Conservation (phyloP, 2,329 filamentous ascomycete species). For the Diaporthe capsici region DNA sequence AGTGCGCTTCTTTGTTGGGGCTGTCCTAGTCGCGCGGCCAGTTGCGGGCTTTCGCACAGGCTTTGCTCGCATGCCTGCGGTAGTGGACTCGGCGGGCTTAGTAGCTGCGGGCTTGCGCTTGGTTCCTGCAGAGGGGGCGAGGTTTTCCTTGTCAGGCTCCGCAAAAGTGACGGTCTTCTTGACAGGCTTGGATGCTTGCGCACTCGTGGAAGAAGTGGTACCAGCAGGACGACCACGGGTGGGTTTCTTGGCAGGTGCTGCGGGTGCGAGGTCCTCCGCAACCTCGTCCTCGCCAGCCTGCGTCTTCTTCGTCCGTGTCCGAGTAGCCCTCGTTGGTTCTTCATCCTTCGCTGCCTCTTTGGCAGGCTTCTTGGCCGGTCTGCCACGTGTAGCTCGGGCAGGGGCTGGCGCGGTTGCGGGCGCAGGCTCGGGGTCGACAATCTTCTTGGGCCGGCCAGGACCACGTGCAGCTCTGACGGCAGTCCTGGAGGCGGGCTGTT, state of each 20-base stretch:
- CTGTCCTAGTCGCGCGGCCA: constrained; percentile 47
- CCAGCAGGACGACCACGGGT: constrained; percentile 53
- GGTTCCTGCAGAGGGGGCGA: constrained; percentile 56
- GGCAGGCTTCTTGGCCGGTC: constrained; percentile 51
- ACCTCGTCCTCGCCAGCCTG: constrained; percentile 46
- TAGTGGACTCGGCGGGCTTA: constrained; percentile 50
- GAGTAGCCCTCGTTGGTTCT: constrained; percentile 45
- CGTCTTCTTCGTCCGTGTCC: constrained; percentile 48
- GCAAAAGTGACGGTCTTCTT: constrained; percentile 77
- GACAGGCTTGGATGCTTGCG: constrained; percentile 58
- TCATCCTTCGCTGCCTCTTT: constrained; percentile 47
- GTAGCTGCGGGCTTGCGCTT: constrained; percentile 54
- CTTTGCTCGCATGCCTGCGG: constrained; percentile 58
- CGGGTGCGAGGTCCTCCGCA: constrained; percentile 47
- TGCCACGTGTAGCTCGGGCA: constrained; percentile 46
- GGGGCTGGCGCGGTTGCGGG: constrained; percentile 43
- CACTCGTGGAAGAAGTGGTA: constrained; percentile 52
- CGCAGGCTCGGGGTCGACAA: constrained; percentile 45
- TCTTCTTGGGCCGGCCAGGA: constrained; percentile 61
- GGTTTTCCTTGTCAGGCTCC: constrained; percentile 76
- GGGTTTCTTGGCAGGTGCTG: constrained; percentile 53
- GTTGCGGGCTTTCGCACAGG: constrained; percentile 63
- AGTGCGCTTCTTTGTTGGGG: constrained; percentile 50
- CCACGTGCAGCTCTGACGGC: constrained; percentile 60
- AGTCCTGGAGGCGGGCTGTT: constrained; percentile 43